These are phyloP conservation scores for Tuber aestivum DNA, from an alignment of 495 filamentous ascomycete species.

Conservation along the genomic window DNA sequence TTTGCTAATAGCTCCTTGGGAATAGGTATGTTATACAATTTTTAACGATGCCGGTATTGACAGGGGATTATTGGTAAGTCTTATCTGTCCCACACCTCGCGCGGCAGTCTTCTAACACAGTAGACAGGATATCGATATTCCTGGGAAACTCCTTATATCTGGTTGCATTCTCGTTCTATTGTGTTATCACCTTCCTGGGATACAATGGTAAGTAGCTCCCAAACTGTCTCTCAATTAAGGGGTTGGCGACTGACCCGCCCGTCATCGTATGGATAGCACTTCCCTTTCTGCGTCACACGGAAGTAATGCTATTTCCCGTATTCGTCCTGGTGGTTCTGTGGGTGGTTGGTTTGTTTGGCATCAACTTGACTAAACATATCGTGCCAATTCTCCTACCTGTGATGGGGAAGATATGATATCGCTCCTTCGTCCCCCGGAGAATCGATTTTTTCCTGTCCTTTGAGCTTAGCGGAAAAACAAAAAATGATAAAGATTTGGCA, in stretches of 20 bases:
- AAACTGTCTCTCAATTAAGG: not conserved
- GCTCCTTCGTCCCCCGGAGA: not conserved
- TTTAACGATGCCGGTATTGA: constrained; percentile 59
- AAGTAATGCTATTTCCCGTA: constrained; percentile 61
- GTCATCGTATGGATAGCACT: constrained; percentile 47
- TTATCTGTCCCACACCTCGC: constrained; percentile 40
- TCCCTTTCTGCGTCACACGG: constrained; percentile 67
- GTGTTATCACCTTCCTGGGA: constrained; percentile 66
- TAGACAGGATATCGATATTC: constrained; percentile 57
- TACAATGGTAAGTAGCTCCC: constrained; percentile 54
- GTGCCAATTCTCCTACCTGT: constrained; percentile 46
- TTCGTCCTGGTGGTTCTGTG: constrained; percentile 58
- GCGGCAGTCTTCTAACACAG: constrained; percentile 42
- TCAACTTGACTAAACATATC: constrained; percentile 52
- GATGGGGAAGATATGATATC: not conserved
- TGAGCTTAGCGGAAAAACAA: not conserved
- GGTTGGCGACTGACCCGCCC: constrained; percentile 19
- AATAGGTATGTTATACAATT: constrained; percentile 62
- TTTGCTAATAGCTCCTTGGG: constrained; percentile 16
- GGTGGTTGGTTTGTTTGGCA: constrained; percentile 57
- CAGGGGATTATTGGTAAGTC: constrained; percentile 49
- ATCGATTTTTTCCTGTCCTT: not conserved
- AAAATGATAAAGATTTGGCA: constrained; percentile 1
- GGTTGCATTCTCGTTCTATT: constrained; percentile 63
- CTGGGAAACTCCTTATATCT: constrained; percentile 67